These are phyloP conservation scores for Eragrostis curvula DNA, from an alignment of 176 grass and related monocot genomes.

Conservation along the genomic window DNA sequence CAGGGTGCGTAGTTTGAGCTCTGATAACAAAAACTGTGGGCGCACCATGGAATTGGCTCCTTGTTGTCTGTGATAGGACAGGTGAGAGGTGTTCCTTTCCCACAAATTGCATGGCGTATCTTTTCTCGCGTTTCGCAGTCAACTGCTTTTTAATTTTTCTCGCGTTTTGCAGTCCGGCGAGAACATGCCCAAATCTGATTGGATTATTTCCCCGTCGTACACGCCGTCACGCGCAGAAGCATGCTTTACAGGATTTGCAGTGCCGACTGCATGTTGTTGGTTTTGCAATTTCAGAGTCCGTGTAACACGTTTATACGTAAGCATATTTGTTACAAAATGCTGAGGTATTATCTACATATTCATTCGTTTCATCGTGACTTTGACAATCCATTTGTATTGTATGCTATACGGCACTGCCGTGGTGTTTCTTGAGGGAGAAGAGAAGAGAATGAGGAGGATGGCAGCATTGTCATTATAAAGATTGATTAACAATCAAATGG, in stretches of 20 bases:
- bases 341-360: background rate
- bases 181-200: background rate
- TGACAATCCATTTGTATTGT: no score
- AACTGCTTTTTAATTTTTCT: background rate
- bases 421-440: no score
- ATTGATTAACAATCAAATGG: no score
- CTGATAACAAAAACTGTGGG: background rate
- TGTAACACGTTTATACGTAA: background rate
- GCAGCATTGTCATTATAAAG: no score
- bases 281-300: background rate
- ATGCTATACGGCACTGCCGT: no score
- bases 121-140: conserved; percentile 14
- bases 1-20: background rate
- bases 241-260: background rate
- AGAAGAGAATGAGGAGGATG: no score
- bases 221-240: background rate
- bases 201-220: background rate
- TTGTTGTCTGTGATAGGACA: background rate
- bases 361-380: background rate
- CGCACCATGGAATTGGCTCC: background rate
- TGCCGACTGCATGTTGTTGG: no score
- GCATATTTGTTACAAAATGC: background rate
- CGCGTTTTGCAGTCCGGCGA: background rate
- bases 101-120: background rate
- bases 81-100: background rate